These are phyloP conservation scores for Aegilops umbellulata DNA, from an alignment of 176 grass and related monocot genomes.

Conservation along the genomic window DNA sequence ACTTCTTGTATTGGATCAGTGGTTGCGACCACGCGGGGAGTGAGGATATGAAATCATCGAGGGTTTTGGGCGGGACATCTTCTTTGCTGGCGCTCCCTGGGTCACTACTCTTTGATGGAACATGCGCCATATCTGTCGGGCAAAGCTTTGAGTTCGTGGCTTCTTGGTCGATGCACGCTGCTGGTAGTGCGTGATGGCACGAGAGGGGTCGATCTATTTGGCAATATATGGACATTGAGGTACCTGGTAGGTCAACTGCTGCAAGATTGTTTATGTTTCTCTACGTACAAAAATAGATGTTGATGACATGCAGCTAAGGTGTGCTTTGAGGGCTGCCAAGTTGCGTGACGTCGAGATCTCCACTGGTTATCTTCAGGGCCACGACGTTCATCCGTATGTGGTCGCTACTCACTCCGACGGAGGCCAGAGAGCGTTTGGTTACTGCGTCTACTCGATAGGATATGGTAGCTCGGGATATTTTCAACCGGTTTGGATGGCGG, in stretches of 20 bases:
- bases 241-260: neutral
- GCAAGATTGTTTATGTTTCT: neutral
- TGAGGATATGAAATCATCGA: neutral
- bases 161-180: neutral
- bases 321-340: too few relatives aligned
- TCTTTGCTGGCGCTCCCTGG: neutral
- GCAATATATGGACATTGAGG: neutral
- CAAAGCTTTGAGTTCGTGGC: neutral
- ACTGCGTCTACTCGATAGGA: too few relatives aligned
- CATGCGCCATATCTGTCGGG: neutral
- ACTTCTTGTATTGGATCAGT: neutral
- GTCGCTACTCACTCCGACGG: too few relatives aligned
- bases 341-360: too few relatives aligned
- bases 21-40: neutral
- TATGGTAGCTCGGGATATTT: too few relatives aligned
- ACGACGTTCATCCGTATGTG: too few relatives aligned
- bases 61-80: too few relatives aligned
- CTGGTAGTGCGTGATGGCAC: neutral
- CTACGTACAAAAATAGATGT: neutral
- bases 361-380: too few relatives aligned
- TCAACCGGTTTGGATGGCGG: too few relatives aligned
- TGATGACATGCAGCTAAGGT: too few relatives aligned
- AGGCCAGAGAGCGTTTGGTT: too few relatives aligned
- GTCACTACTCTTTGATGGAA: neutral
- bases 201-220: neutral